Percentiles rank a stretch among this genome's conserved stretches.
phyloP scores from a whole-genome alignment of 306 rosid species.

The Sesbania bispinosa region DNA sequence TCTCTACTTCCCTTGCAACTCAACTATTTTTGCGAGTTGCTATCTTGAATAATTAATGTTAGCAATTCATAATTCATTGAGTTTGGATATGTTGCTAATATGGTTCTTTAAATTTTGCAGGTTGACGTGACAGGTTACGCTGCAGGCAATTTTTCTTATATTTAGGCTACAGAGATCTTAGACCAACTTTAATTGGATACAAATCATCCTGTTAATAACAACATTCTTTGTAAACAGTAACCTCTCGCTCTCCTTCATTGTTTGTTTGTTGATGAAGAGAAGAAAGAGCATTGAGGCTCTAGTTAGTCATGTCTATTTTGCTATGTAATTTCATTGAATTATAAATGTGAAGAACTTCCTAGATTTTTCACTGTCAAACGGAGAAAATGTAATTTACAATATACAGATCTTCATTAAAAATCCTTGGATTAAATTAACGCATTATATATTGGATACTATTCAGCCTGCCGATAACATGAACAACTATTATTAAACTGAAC shows the following conservation, averaged over 20 bases:
- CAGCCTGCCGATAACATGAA: background rate
- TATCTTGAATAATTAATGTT: background rate
- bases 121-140: slow-evolving; percentile 58
- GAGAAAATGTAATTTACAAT: background rate
- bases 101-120: slow-evolving; percentile 41
- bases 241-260: slow-evolving; percentile 15
- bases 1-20: background rate
- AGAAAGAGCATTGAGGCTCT: slow-evolving; percentile 18
- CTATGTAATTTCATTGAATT: slow-evolving; percentile 23
- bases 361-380: background rate
- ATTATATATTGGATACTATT: background rate
- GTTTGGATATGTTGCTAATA: slow-evolving; percentile 13
- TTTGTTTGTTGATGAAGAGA: slow-evolving; percentile 17
- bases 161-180: slow-evolving; percentile 61
- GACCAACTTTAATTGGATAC: slow-evolving; percentile 59
- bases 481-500: background rate
- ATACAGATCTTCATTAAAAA: background rate
- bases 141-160: slow-evolving; percentile 67
- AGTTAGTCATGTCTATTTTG: slow-evolving; percentile 21
- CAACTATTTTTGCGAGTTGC: background rate
- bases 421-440: background rate
- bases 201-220: slow-evolving; percentile 59
- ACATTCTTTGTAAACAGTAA: slow-evolving; percentile 32
- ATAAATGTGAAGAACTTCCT: slow-evolving; percentile 16
- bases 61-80: slow-evolving; percentile 1